phyloP scores from a whole-genome alignment of 495 filamentous ascomycete species.

The Clohesyomyces aquaticus region DNA sequence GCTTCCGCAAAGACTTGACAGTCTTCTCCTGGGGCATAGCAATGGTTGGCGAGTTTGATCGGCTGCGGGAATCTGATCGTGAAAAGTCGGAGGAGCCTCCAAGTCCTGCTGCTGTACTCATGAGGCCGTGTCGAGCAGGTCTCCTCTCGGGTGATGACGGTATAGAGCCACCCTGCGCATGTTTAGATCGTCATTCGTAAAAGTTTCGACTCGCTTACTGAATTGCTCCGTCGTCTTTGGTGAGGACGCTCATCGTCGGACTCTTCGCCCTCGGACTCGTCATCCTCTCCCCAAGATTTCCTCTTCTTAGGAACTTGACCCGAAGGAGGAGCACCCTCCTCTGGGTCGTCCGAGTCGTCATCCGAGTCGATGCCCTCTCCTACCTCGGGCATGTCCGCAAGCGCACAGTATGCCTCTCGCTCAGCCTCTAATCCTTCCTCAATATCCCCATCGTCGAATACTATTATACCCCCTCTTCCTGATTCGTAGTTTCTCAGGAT shows the following conservation, averaged over 20 bases:
- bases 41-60: conserved; percentile 56
- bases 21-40: conserved; percentile 64
- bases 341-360: conserved; percentile 43
- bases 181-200: not conserved
- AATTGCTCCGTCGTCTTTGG: conserved; percentile 83
- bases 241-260: conserved; percentile 69
- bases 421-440: conserved; percentile 79
- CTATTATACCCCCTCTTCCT: conserved; percentile 81
- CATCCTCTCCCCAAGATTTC: conserved; percentile 79
- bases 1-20: conserved; percentile 67
- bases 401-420: conserved; percentile 75
- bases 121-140: conserved; percentile 43
- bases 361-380: conserved; percentile 66
- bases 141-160: conserved; percentile 53
- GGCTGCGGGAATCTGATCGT: conserved; percentile 54
- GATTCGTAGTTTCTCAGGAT: conserved; percentile 71
- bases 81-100: conserved; percentile 51
- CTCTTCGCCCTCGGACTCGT: conserved; percentile 68
- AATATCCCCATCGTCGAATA: conserved; percentile 96
- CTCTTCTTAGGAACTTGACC: conserved; percentile 63
- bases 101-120: conserved; percentile 30
- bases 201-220: conserved; percentile 59
- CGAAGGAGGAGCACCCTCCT: conserved; percentile 34
- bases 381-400: conserved; percentile 87
- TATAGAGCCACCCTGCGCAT: conserved; percentile 61